Evolutionary conservation across 106 monocot species (phyloP), one percentile per base, ranked within the genome.

Genomic region (Allium sativum): DNA sequence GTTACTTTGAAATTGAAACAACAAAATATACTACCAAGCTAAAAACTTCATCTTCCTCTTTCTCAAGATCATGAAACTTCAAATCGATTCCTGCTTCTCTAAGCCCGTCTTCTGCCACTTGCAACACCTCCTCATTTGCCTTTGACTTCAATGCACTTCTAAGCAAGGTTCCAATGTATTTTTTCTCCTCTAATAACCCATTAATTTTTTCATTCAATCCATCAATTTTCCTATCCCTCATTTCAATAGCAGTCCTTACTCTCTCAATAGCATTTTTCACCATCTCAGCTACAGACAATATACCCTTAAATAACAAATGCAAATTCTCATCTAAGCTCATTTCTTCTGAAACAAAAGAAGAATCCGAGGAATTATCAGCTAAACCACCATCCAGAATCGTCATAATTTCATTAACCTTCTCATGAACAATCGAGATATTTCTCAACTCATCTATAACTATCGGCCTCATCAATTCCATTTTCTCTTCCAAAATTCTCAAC

Each of bases 11-110:
- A 31, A 31, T 31, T 31, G 31, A 31, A 31, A 31, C 31, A 31
- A 31, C 4, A 31, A 31, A 31, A 31, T 31, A 31, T 17, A 62
- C 69, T 79, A 98, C 98, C 84, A 98, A 70, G 42, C 71, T 76
- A 82, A 88, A 98, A 71, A 98, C 88, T 81, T 98, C 98, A 73
- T 92, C 82, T 21, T 80, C 83, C 22, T 78, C 76, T 15, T 65
- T 59, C 65, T 55, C 55, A 44, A 62, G 62, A 0, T 45, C 66
- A 56, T 77, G 70, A 21, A 84, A 73, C 55, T 60, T 82, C 21
- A 96, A 53, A 70, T 96, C 80, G 31, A 86, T 86, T 9, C 86
- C 93, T 12, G 72, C 86, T 62, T 83, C 89, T 68, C 83, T 78
- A 53, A 86, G 65, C 20, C 90, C 96, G 56, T 87, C 76, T 54